phyloP scores from a whole-genome alignment of 805 yeast species.

The Yueomyces sinensis region DNA sequence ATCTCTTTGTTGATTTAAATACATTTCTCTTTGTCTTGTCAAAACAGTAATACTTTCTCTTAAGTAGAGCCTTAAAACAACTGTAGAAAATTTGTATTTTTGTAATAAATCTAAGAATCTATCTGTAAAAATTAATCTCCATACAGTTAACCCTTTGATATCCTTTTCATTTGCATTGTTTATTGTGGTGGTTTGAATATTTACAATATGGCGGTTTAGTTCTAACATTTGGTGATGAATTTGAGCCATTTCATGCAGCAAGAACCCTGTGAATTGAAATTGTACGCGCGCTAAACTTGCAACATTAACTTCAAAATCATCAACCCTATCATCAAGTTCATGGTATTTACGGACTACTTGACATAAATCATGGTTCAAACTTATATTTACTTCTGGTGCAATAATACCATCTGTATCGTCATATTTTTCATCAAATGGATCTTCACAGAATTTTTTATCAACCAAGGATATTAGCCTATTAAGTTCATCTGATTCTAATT shows the following conservation, averaged over 20 bases:
- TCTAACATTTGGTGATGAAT: conserved; percentile 21
- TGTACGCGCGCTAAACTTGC: conserved; percentile 25
- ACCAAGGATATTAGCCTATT: conserved; percentile 11
- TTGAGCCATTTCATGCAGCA: conserved; percentile 24
- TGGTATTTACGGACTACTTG: conserved; percentile 21
- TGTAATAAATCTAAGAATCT: conserved; percentile 15
- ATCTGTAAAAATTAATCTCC: conserved; percentile 18
- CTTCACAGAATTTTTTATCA: conserved; percentile 20
- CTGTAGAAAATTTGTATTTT: conserved; percentile 20
- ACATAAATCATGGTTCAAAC: conserved; percentile 20
- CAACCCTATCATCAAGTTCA: conserved; percentile 20
- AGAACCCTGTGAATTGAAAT: conserved; percentile 24
- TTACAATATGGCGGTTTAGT: conserved; percentile 17
- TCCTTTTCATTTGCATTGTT: conserved; percentile 10
- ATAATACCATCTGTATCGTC: conserved; percentile 18
- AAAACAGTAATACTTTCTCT: conserved; percentile 22
- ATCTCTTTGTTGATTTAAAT: conserved; percentile 16
- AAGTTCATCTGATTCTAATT: conserved; percentile 8
- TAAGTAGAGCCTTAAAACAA: conserved; percentile 20
- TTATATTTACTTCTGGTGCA: conserved; percentile 19
- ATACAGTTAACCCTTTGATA: conserved; percentile 16
- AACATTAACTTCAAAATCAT: conserved; percentile 25
- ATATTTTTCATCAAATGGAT: conserved; percentile 19
- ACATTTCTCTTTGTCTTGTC: conserved; percentile 23
- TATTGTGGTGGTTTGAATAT: conserved; percentile 15